These are phyloP conservation scores for Colletotrichum scovillei DNA, from an alignment of 2,329 filamentous ascomycete genomes.

Conservation along the genomic window DNA sequence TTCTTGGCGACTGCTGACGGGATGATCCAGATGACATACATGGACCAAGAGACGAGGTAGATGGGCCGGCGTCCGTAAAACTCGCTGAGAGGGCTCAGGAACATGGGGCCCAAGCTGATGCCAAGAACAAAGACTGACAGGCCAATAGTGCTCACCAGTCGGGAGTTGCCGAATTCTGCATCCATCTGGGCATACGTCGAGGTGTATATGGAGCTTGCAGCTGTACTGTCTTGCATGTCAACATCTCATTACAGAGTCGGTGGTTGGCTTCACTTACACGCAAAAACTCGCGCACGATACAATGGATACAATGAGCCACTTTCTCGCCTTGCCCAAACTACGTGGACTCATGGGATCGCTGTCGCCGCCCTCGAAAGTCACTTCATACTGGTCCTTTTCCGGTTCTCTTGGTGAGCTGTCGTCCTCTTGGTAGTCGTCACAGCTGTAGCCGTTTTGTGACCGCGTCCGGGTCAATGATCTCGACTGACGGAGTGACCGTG, in stretches of 20 bases:
- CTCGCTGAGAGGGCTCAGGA: constrained; percentile 73
- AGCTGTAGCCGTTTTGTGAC: constrained; percentile 59
- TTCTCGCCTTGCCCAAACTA: constrained; percentile 72
- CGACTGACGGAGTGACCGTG: constrained; percentile 24
- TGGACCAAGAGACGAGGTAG: constrained; percentile 78
- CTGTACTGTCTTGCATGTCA: constrained; percentile 68
- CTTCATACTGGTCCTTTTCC: constrained; percentile 69
- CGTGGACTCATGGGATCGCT: constrained; percentile 80
- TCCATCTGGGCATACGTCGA: constrained; percentile 83
- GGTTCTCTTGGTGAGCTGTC: constrained; percentile 24
- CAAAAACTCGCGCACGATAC: constrained; percentile 81
- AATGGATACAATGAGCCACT: constrained; percentile 84
- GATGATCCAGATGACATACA: constrained; percentile 84
- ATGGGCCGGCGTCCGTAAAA: constrained; percentile 88
- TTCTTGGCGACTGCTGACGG: constrained; percentile 86
- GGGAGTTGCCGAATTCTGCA: constrained; percentile 77
- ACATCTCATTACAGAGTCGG: not conserved
- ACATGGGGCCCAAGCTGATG: constrained; percentile 70
- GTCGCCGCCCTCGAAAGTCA: constrained; percentile 79
- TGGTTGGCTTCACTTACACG: constrained; percentile 76
- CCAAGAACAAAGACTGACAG: constrained; percentile 87
- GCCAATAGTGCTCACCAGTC: constrained; percentile 81
- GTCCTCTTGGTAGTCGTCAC: constrained; percentile 44
- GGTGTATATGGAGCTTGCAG: constrained; percentile 89
- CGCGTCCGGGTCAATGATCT: constrained; percentile 44